These are phyloP conservation scores for Pichia deserticola DNA, from an alignment of 805 yeast genomes.

Conservation along the genomic window DNA sequence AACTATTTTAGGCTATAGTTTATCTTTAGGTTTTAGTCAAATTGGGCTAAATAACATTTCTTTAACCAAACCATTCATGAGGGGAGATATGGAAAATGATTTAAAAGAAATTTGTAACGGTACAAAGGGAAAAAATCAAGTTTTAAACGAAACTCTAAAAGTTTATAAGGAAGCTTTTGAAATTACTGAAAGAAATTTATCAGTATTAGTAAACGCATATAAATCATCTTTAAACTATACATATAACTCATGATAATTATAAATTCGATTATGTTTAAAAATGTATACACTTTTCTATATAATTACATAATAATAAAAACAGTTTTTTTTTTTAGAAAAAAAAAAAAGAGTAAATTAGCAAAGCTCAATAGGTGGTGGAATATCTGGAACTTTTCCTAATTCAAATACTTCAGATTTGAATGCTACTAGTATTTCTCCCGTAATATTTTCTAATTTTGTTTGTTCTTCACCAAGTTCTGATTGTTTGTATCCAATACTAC, in stretches of 20 bases:
- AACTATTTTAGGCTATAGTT: conserved; percentile 73
- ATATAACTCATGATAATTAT: neutral
- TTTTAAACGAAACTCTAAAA: conserved; percentile 44
- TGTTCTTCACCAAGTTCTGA: conserved; percentile 18
- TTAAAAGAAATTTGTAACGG: conserved; percentile 69
- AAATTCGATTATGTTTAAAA: too few species aligned
- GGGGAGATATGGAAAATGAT: conserved; percentile 66
- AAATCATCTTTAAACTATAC: neutral
- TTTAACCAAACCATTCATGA: conserved; percentile 79
- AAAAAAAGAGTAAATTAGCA: conserved; percentile 17
- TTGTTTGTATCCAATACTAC: conserved; percentile 12
- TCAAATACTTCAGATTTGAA: conserved; percentile 43
- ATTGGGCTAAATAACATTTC: conserved; percentile 66
- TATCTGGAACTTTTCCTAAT: conserved; percentile 64
- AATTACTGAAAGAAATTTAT: conserved; percentile 2
- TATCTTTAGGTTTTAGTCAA: conserved; percentile 81
- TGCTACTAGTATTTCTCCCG: conserved; percentile 35
- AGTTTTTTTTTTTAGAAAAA: too few species aligned
- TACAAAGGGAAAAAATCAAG: conserved; percentile 40
- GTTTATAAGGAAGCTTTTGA: conserved; percentile 57
- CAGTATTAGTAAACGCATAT: conserved; percentile 4
- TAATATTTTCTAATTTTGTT: conserved; percentile 31
- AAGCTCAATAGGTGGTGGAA: conserved; percentile 57
- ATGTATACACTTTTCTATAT: too few species aligned
- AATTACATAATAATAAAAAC: too few species aligned